Evolutionary conservation across 441 rosid species (phyloP).

Genomic region (Bocquillonia castaneifolia): DNA sequence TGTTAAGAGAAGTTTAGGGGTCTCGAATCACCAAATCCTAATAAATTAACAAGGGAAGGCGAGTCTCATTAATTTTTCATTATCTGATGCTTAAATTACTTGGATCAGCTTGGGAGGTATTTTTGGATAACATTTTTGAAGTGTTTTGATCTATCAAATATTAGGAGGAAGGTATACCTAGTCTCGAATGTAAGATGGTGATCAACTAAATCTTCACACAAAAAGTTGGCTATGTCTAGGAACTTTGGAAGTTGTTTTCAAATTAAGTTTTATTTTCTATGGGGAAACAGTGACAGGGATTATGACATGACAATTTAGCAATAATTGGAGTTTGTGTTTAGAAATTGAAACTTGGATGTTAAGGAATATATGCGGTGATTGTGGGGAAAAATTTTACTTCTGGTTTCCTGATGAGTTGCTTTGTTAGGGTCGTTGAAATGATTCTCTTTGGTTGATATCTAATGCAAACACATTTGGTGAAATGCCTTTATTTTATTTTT

Average conservation of each 20-base stretch:
- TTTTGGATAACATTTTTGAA: not conserved
- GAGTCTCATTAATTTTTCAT: not conserved
- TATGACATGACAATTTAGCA: not conserved
- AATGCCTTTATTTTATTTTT: not conserved
- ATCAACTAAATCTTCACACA: no score
- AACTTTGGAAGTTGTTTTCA: not conserved
- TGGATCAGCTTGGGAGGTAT: not conserved
- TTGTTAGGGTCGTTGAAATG: not conserved
- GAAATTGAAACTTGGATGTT: not conserved
- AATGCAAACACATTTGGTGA: no score
- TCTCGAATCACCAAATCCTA: not conserved
- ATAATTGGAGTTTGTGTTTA: no score
- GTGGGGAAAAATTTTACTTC: not conserved
- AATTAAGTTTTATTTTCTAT: no score
- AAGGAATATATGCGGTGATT: not conserved
- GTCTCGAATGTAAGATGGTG: no score
- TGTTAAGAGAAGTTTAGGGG: not conserved
- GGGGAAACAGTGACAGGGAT: not conserved
- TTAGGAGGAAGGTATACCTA: no score
- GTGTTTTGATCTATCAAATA: no score
- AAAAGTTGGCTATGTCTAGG: not conserved
- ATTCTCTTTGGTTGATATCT: not conserved
- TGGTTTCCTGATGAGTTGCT: not conserved
- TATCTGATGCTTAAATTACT: not conserved
- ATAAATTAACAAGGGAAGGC: not conserved